Conservation (phyloP, 495 filamentous ascomycete genomes). For the Pseudevernia furfuracea region DNA sequence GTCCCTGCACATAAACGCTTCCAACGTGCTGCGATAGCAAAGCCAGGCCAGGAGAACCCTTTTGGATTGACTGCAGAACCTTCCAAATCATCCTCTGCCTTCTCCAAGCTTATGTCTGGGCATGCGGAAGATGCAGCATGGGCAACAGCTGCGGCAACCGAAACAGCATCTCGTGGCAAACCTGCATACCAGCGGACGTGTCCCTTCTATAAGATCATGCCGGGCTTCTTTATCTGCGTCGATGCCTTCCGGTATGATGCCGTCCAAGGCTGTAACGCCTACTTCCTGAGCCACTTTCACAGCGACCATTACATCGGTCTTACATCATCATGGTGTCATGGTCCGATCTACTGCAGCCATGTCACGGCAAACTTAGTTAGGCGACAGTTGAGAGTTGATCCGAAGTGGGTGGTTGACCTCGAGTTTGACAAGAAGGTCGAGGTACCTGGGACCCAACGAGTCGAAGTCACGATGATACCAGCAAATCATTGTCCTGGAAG, state of each 20-base stretch:
- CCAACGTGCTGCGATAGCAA: slow-evolving; percentile 59
- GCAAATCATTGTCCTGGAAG: slow-evolving; percentile 97
- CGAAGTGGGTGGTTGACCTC: slow-evolving; percentile 75
- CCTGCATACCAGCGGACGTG: slow-evolving; percentile 83
- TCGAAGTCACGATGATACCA: slow-evolving; percentile 85
- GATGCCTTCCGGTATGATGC: slow-evolving; percentile 96
- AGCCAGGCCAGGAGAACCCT: slow-evolving; percentile 70
- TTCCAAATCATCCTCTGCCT: slow-evolving; percentile 53
- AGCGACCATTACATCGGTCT: slow-evolving; percentile 95
- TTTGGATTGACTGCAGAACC: slow-evolving; percentile 44
- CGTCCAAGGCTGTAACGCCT: slow-evolving; percentile 84
- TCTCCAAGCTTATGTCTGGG: slow-evolving; percentile 83
- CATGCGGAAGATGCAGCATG: slow-evolving; percentile 88
- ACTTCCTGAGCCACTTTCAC: slow-evolving; percentile 97
- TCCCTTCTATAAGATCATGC: slow-evolving; percentile 97
- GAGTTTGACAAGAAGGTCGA: slow-evolving; percentile 78
- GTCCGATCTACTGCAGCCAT: slow-evolving; percentile 91
- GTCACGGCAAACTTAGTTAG: slow-evolving; percentile 86
- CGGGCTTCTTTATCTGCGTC: slow-evolving; percentile 83
- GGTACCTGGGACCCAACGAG: slow-evolving; percentile 70
- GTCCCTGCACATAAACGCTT: slow-evolving; percentile 45
- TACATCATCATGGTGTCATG: slow-evolving; percentile 80
- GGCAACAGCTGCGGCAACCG: slow-evolving; percentile 74
- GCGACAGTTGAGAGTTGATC: slow-evolving; percentile 75
- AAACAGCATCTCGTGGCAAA: slow-evolving; percentile 73